Evolutionary conservation across 202 grass and related monocot genomes (phyloP).

Genomic region (Setaria viridis): DNA sequence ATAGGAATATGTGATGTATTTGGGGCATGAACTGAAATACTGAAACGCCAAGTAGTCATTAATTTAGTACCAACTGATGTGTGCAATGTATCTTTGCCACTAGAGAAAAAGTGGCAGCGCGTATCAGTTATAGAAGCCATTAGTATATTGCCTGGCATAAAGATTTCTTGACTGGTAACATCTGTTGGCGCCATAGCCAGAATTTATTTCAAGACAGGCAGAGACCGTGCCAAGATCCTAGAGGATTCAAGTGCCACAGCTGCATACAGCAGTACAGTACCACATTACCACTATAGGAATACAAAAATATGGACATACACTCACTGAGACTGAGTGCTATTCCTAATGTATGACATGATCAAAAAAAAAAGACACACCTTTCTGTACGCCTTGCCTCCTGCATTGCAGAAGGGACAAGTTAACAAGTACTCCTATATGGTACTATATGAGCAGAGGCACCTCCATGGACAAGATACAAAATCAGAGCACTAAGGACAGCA

Average conservation of each 20-base stretch:
- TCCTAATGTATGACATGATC: not conserved
- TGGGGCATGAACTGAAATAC: not conserved
- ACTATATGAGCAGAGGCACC: not conserved
- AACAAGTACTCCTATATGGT: not conserved
- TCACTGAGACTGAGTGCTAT: not conserved
- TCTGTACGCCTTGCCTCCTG: not conserved
- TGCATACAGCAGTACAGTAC: not conserved
- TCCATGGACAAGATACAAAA: slow-evolving; percentile 35
- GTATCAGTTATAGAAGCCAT: slow-evolving; percentile 17
- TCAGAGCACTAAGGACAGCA: slow-evolving; percentile 27
- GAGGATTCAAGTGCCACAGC: not conserved
- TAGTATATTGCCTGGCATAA: slow-evolving; percentile 31
- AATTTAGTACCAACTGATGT: slow-evolving; percentile 36
- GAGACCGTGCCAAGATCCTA: slow-evolving; percentile 37
- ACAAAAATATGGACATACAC: not conserved
- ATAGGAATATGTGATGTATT: not conserved
- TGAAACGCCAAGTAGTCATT: not conserved
- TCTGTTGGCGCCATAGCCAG: not conserved
- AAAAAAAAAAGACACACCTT: not conserved
- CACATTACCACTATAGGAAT: not conserved
- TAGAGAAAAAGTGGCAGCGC: slow-evolving; percentile 24
- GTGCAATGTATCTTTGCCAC: slow-evolving; percentile 32
- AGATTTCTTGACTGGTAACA: slow-evolving; percentile 31
- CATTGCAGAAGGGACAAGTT: slow-evolving; percentile 14
- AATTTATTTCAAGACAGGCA: slow-evolving; percentile 22